These are phyloP conservation scores for Lophiostoma macrostomum DNA, from an alignment of 495 filamentous ascomycete genomes.

Conservation along the genomic window DNA sequence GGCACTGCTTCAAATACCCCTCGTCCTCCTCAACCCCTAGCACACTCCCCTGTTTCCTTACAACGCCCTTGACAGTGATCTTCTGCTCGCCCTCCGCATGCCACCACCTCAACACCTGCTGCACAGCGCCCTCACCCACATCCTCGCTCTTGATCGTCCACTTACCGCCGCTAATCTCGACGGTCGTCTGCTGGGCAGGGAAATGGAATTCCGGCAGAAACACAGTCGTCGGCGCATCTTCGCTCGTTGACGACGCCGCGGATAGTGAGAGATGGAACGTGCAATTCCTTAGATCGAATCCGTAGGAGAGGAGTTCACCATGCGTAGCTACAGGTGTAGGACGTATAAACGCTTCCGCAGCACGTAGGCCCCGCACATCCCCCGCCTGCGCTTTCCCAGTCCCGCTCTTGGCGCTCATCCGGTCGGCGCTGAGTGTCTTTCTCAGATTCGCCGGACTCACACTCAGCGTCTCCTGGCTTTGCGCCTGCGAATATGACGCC, in stretches of 20 bases:
- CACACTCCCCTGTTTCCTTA: slow-evolving; percentile 52
- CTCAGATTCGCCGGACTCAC: slow-evolving; percentile 69
- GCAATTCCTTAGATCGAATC: slow-evolving; percentile 61
- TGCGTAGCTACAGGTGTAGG: slow-evolving; percentile 75
- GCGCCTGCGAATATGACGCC: slow-evolving; percentile 58
- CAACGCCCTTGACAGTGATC: slow-evolving; percentile 72
- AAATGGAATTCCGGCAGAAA: slow-evolving; percentile 94
- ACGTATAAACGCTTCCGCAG: slow-evolving; percentile 86
- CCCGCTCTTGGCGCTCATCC: slow-evolving; percentile 42
- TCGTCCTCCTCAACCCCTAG: slow-evolving; percentile 56
- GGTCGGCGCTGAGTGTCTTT: slow-evolving; percentile 55
- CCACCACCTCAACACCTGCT: slow-evolving; percentile 85
- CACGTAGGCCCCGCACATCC: slow-evolving; percentile 62
- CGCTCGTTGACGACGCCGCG: slow-evolving; percentile 38
- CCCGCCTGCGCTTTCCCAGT: neutral
- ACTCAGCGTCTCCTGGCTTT: slow-evolving; percentile 44
- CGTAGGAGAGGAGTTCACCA: slow-evolving; percentile 63
- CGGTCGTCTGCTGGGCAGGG: slow-evolving; percentile 62
- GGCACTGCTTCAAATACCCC: slow-evolving; percentile 55
- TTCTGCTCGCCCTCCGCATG: slow-evolving; percentile 79
- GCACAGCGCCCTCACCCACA: slow-evolving; percentile 53
- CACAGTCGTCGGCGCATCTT: slow-evolving; percentile 72
- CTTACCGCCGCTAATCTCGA: slow-evolving; percentile 80
- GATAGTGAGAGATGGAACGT: slow-evolving; percentile 39
- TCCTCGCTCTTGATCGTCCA: slow-evolving; percentile 79